These are phyloP conservation scores for Metschnikowia sp. DNA, from an alignment of 805 yeast species.

Conservation along the genomic window DNA sequence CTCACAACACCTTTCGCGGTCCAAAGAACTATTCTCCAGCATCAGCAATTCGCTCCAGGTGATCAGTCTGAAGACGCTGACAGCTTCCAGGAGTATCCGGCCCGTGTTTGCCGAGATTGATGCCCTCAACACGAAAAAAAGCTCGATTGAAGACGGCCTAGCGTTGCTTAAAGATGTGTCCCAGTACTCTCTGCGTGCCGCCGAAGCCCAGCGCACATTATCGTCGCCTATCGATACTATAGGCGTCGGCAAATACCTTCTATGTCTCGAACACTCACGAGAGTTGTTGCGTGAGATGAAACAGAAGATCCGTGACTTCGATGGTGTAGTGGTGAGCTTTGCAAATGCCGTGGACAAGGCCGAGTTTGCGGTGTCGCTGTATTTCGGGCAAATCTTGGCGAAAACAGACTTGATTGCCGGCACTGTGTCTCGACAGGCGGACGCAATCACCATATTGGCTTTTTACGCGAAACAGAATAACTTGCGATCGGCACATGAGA, in stretches of 20 bases:
- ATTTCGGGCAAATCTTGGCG: slow-evolving; percentile 35
- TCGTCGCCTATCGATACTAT: slow-evolving; percentile 33
- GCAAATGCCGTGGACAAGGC: slow-evolving; percentile 53
- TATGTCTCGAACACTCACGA: slow-evolving; percentile 37
- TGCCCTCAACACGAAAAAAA: slow-evolving; percentile 50
- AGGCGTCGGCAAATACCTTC: slow-evolving; percentile 37
- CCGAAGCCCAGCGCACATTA: slow-evolving; percentile 37
- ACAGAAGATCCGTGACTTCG: slow-evolving; percentile 49
- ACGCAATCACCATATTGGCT: slow-evolving; percentile 10
- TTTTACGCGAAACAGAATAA: slow-evolving; percentile 12
- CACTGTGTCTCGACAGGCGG: slow-evolving; percentile 6
- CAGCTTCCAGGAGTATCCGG: slow-evolving; percentile 60
- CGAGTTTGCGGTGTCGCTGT: slow-evolving; percentile 50
- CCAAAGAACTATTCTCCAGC: slow-evolving; percentile 51
- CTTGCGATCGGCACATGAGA: slow-evolving; percentile 13
- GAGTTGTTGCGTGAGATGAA: slow-evolving; percentile 44
- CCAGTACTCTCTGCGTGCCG: slow-evolving; percentile 46
- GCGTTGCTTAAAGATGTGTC: slow-evolving; percentile 48
- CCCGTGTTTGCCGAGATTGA: slow-evolving; percentile 70
- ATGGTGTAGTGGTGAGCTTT: slow-evolving; percentile 63
- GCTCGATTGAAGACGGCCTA: slow-evolving; percentile 56
- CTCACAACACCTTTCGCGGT: slow-evolving; percentile 64
- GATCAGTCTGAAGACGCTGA: slow-evolving; percentile 50
- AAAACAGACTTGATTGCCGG: slow-evolving; percentile 7
- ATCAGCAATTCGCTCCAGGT: slow-evolving; percentile 54